Conservation (phyloP, 768 basidiomycete species). For the Lactarius pseudohatsudake region DNA sequence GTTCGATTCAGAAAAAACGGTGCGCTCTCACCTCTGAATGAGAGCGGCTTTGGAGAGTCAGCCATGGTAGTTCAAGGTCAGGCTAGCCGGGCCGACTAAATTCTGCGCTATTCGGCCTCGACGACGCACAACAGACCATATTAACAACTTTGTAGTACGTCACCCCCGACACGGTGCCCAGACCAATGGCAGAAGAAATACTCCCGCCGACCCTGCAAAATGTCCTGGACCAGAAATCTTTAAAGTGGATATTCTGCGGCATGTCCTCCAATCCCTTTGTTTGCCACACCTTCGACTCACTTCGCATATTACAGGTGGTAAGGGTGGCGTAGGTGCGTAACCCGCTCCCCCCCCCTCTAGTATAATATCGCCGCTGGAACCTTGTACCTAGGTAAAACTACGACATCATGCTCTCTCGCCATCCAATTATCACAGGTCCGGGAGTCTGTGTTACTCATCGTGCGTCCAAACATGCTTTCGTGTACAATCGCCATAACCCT, state of each 20-base stretch:
- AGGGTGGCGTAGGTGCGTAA: slow-evolving; percentile 92
- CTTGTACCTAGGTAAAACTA: slow-evolving; percentile 79
- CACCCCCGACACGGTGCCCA: slow-evolving; percentile 15
- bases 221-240: slow-evolving; percentile 84
- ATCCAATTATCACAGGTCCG: slow-evolving; percentile 89
- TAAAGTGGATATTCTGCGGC: slow-evolving; percentile 99
- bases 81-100: slow-evolving; percentile 24
- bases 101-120: background rate
- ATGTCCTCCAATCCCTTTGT: slow-evolving; percentile 37
- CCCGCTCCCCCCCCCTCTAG: background rate
- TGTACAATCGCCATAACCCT: background rate
- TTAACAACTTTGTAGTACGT: slow-evolving; percentile 11
- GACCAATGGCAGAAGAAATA: slow-evolving; percentile 56
- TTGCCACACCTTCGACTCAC: slow-evolving; percentile 23
- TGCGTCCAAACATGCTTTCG: slow-evolving; percentile 41
- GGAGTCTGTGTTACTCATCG: slow-evolving; percentile 96
- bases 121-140: slow-evolving; percentile 2
- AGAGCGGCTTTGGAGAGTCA: slow-evolving; percentile 28
- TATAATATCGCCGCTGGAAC: background rate
- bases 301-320: slow-evolving; percentile 65
- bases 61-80: slow-evolving; percentile 20
- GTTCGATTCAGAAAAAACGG: background rate
- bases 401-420: slow-evolving; percentile 96
- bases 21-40: slow-evolving; percentile 44
- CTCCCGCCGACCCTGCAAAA: slow-evolving; percentile 90